These are phyloP conservation scores for Adansonia digitata DNA, from an alignment of 345 rosid genomes.

Conservation along the genomic window DNA sequence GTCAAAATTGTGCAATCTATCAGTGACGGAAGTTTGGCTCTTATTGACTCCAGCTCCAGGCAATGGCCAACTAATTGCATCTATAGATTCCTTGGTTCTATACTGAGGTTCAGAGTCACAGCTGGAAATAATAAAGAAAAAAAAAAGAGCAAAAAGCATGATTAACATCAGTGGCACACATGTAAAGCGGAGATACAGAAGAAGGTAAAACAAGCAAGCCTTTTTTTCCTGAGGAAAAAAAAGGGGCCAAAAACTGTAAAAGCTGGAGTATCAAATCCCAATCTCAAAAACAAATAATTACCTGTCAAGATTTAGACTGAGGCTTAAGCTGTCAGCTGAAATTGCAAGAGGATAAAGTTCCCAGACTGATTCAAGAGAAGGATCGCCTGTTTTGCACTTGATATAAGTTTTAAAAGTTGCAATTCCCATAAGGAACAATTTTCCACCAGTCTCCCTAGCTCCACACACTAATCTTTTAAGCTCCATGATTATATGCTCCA, in stretches of 20 bases:
- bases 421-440: slow-evolving; percentile 48
- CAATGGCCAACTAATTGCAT: slow-evolving; percentile 28
- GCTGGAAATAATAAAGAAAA: slow-evolving; percentile 26
- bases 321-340: slow-evolving; percentile 49
- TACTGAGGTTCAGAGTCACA: slow-evolving; percentile 24
- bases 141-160: neutral
- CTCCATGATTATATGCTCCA: slow-evolving; percentile 54
- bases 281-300: slow-evolving; percentile 3
- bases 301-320: slow-evolving; percentile 58
- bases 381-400: slow-evolving; percentile 57
- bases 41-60: slow-evolving; percentile 26
- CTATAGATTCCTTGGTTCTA: slow-evolving; percentile 25
- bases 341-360: slow-evolving; percentile 49
- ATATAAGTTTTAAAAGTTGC: slow-evolving; percentile 51
- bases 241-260: neutral
- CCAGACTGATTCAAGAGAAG: slow-evolving; percentile 56
- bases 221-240: neutral
- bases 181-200: neutral
- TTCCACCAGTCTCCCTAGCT: slow-evolving; percentile 29
- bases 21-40: slow-evolving; percentile 25
- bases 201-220: neutral
- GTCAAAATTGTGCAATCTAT: slow-evolving; percentile 28
- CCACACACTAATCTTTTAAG: slow-evolving; percentile 44
- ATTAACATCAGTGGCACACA: neutral
- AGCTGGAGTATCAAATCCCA: neutral